Base-by-base conservation (phyloP, 2,329 filamentous ascomycete species). In the Neodidymelliopsis sp. region DNA sequence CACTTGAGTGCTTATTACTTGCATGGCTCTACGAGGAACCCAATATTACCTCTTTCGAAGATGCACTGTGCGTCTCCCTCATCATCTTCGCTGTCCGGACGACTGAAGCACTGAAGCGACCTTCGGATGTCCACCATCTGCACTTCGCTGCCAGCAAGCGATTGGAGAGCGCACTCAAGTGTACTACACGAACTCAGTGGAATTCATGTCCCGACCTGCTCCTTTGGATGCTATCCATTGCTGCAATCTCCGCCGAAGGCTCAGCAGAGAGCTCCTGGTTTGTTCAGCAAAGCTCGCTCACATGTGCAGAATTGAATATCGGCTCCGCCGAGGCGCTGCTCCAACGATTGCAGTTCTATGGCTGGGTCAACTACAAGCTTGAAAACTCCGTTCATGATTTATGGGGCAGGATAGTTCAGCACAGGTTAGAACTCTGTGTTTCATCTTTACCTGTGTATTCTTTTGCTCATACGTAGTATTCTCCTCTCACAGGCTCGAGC, bases 341-440 rank as follows among this genome's bases (percentile, higher is more conserved):
- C 19, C 55, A 45, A 35, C 60, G 65, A 28, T 52, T 73, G n/a
- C 64, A 66, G 28, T 36, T 65, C 18, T 73, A 67, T 42, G 68
- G 69, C 38, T 73, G 70, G 70, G 70, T 73, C 43, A 65, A 62
- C 50, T 72, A 66, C 57, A 71, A 72, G 53, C 63, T 73, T 13
- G 65, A 70, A 34, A 50, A 62, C 39, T 67, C 66, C 43, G 68
- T 67, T 23, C 45, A 53, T 30, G 38, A 57, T 29, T 48, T 73
- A 16, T 73, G 69, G 69, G 57, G 59, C 23, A 57, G 53, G 22
- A 69, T 72, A 3, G 44, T 65, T 49, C 47, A 64, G 57, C 49
- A 66, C 63, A 72, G 70, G 69, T 72, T 63, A 71, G 69, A 70
- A 44, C 52, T 62, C 60, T 61, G 56, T 28, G 60, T 57, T 42